phyloP scores from a whole-genome alignment of 805 yeast species.

The Hanseniaspora jakobsenii region DNA sequence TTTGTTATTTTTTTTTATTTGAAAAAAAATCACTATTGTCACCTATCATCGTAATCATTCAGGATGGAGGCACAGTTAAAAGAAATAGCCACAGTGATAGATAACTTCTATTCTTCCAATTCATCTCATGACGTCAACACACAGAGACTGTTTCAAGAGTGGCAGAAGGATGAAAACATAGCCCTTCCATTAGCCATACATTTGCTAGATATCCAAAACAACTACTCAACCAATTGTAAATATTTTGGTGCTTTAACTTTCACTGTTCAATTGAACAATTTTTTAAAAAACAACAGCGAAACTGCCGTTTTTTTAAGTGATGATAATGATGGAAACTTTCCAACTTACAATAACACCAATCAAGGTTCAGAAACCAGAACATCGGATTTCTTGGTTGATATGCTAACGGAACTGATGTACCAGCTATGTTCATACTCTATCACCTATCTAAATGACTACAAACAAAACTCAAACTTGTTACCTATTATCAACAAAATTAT shows the following conservation, averaged over 20 bases:
- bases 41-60: neutral
- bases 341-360: neutral
- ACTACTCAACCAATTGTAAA: constrained; percentile 23
- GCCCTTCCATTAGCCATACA: constrained; percentile 25
- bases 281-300: neutral
- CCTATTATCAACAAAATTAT: constrained; percentile 25
- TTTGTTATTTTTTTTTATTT: too few species aligned
- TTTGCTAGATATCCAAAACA: constrained; percentile 17
- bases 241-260: constrained; percentile 30
- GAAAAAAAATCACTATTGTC: too few species aligned
- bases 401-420: neutral
- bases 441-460: neutral
- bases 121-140: constrained; percentile 24
- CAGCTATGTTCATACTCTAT: constrained; percentile 1
- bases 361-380: too few species aligned
- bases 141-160: constrained; percentile 24
- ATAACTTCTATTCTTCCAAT: constrained; percentile 24
- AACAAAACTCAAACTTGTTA: neutral
- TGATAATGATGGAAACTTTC: neutral
- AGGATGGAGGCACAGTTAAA: neutral
- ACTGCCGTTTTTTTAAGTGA: neutral
- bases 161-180: constrained; percentile 23
- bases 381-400: neutral
- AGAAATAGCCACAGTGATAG: constrained; percentile 20
- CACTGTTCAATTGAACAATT: constrained; percentile 25